Evolutionary conservation across 228 moss, liverwort and hornwort species (phyloP).

Genomic region (Sphagnum fallax): DNA sequence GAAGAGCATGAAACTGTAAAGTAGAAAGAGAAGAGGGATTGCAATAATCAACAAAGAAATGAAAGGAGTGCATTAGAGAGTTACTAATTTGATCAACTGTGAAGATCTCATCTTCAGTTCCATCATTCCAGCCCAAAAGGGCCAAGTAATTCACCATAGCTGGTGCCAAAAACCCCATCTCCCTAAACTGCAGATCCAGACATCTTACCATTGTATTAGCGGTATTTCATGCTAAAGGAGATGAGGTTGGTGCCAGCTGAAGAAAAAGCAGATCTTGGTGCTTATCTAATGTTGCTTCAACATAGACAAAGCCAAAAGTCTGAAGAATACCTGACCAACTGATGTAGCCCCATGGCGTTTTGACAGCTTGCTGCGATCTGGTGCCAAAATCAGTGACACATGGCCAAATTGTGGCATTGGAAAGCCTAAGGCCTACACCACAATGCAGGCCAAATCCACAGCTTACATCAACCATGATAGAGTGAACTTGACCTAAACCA

Average conservation of each 20-base stretch:
- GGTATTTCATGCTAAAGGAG: neutral
- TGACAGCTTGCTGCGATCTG: slow-evolving; percentile 97
- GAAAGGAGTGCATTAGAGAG: neutral
- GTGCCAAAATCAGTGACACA: slow-evolving; percentile 90
- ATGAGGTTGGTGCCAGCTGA: neutral
- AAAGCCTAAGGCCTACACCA: slow-evolving; percentile 75
- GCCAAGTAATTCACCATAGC: slow-evolving; percentile 97
- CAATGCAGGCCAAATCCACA: neutral
- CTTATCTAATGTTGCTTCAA: neutral
- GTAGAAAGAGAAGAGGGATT: neutral
- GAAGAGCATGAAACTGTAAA: neutral
- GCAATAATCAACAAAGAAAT: neutral
- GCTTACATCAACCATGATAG: neutral
- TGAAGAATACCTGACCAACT: slow-evolving; percentile 66
- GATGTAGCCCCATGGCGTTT: slow-evolving; percentile 97
- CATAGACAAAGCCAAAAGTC: too few relatives aligned
- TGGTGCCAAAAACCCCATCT: slow-evolving; percentile 82
- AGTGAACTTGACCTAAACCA: too few relatives aligned
- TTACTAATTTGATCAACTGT: slow-evolving; percentile 62
- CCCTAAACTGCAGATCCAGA: slow-evolving; percentile 65
- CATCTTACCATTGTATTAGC: neutral
- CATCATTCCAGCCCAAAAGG: slow-evolving; percentile 98
- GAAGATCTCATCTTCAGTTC: slow-evolving; percentile 93
- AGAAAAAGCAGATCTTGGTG: neutral
- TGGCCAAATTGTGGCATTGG: slow-evolving; percentile 96